A percentile compares a stretch with the other conserved stretches of the same genome.
phyloP scores from a whole-genome alignment of 768 basidiomycete species.

The Termitomyces sp. region DNA sequence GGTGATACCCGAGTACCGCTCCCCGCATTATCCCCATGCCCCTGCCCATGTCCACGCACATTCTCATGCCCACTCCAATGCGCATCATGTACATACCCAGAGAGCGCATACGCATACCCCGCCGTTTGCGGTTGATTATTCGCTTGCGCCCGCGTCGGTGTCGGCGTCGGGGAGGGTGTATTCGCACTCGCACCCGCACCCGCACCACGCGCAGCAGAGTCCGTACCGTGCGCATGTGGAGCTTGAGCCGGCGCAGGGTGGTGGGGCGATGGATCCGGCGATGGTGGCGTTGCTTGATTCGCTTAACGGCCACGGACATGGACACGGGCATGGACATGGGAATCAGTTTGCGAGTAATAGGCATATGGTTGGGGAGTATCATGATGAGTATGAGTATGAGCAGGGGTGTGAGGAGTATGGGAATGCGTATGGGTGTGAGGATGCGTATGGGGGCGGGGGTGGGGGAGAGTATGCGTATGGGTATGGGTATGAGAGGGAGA shows the following conservation, averaged over 20 bases:
- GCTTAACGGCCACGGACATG: slow-evolving; percentile 19
- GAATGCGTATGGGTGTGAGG: not conserved
- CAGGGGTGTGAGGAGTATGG: not conserved
- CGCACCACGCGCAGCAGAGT: slow-evolving; percentile 5
- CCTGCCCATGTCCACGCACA: not conserved
- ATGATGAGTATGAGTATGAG: slow-evolving; percentile 1
- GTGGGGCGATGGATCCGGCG: slow-evolving; percentile 29
- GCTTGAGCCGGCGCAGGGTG: not conserved
- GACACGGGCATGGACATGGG: too few relatives aligned
- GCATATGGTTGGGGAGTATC: not conserved
- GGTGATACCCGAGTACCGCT: not conserved
- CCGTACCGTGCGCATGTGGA: slow-evolving; percentile 3
- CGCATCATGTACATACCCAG: not conserved
- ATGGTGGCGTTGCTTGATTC: slow-evolving; percentile 39
- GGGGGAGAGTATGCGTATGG: slow-evolving; percentile 1
- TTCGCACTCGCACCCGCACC: not conserved
- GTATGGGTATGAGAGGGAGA: not conserved
- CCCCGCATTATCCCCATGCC: not conserved
- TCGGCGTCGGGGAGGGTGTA: slow-evolving; percentile 18
- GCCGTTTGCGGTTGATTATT: slow-evolving; percentile 40
- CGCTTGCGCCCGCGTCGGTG: slow-evolving; percentile 23
- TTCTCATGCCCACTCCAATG: not conserved
- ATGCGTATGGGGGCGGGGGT: not conserved
- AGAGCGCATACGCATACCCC: not conserved
- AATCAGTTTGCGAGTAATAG: slow-evolving; percentile 6